A percentile compares a stretch with the other conserved stretches of the same genome.
These are phyloP conservation scores for Micractinium sp. DNA, from an alignment of 139 green algal species.

Conservation along the genomic window DNA sequence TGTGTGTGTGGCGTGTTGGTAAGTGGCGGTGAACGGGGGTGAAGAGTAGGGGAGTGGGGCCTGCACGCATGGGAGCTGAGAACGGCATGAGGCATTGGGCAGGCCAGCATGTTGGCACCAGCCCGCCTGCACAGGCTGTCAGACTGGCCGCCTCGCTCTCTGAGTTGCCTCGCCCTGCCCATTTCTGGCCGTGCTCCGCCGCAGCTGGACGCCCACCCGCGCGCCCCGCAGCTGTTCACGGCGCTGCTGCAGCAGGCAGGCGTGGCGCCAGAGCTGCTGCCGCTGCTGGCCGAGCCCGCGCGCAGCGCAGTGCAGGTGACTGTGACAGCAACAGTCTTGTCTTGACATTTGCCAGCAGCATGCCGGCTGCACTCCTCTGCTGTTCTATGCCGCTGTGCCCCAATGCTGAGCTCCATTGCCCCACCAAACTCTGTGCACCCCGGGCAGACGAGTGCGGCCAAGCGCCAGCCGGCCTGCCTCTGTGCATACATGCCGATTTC, in stretches of 20 bases:
- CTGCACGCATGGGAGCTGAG: neutral
- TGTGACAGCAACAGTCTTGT: neutral
- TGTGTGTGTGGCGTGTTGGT: neutral
- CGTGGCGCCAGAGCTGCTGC: slow-evolving; percentile 70
- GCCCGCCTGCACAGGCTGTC: too few species aligned
- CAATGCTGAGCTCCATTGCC: too few species aligned
- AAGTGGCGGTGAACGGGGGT: too few species aligned
- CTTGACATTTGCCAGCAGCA: neutral
- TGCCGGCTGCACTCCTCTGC: neutral
- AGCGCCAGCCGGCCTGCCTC: too few species aligned
- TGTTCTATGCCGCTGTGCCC: neutral
- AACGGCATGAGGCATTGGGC: neutral
- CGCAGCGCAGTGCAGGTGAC: slow-evolving; percentile 54
- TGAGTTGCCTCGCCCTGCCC: neutral
- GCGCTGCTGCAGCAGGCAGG: slow-evolving; percentile 69
- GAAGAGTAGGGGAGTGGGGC: too few species aligned
- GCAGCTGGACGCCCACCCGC: slow-evolving; percentile 35
- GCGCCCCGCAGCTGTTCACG: slow-evolving; percentile 75
- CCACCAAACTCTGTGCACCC: too few species aligned
- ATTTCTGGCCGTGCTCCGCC: too few species aligned
- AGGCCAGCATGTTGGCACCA: too few species aligned
- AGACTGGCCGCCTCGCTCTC: neutral
- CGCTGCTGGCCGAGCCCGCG: slow-evolving; percentile 80
- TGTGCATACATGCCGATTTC: too few species aligned
- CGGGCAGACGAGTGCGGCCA: too few species aligned